Evolutionary conservation across 805 yeast species (phyloP), one percentile per base, ranked within the genome.

Genomic region (Candida ovalis): DNA sequence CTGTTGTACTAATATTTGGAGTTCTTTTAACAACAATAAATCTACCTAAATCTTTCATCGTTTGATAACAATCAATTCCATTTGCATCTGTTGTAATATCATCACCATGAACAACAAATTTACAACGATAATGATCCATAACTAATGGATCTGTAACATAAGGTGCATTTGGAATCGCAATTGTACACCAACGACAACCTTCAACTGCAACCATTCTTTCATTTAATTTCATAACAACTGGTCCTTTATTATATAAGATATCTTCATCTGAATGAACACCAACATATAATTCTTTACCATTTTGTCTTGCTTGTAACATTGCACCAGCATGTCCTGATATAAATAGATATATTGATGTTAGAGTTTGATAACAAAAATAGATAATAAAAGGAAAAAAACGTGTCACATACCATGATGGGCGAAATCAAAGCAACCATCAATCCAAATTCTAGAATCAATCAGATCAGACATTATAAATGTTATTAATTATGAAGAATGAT

Each of bases 351-450:
- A 22, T 17, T 27, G 8, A 17, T 25, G 40, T 37, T 37, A 37
- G 40, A n/a, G n/a, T n/a, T n/a, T n/a, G n/a, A 25, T 10, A 25
- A 25, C 28, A 7, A 25, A 25, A 25, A 25, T 25, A 25, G 28
- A 25, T 7, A 25, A 25, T 7, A 25, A 25, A 3, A 24, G 4
- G 5, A 22, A 15, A 10, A n/a, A 10, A 9, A n/a, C n/a, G 4
- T 21, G 13, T 37, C 13, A 53, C 59, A 33, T 49, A 66, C 96
- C 98, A 62, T 94, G 98, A 65, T 94, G 99, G 38, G 96, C 88
- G 70, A 94, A 94, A 67, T 94, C 99, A 69, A 94, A 94, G 64
- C 99, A 94, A 0, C 99, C 99, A 66, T 94, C 99, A 25, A 94
- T 81, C 99, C 99, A 94, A 50, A 92, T 85, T 44, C 85, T 69